Base-by-base conservation (phyloP, 345 rosid genomes). In the Lumnitzera racemosa region DNA sequence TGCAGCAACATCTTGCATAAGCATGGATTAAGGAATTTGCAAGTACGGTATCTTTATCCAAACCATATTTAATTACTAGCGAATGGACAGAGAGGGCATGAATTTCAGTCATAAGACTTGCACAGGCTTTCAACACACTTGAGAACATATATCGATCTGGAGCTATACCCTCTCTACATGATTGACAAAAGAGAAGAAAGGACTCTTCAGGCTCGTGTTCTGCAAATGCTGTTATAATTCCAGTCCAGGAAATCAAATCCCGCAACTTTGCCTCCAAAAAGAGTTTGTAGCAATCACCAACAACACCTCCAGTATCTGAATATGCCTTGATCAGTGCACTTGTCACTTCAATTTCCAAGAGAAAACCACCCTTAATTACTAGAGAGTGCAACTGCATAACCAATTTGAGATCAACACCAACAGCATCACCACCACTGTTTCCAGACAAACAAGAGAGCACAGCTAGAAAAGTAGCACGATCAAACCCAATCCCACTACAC, bases 61-160 rank as follows among this genome's bases (percentile, higher is more conserved):
- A 77, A 24, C 96, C 96, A 66, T 68, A 62, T 64, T 82, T 91
- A 29, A 80, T 66, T 47, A 83, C 84, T 64, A 62, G 90, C 10
- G 88, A 78, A 70, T 91, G 95, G 58, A 89, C 70, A 15, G 78
- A 74, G 62, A 61, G 66, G 27, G 86, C 77, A 43, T 83, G 87
- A 53, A 76, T 77, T 61, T 79, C 83, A 1, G 81, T 85, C 60
- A 81, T 78, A 55, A 91, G 83, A 65, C 90, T 82, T 10, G 92
- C 90, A 71, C 95, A 86, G 60, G 96, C 89, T 81, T 91, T 91
- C 15, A 91, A 61, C 25, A 80, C 75, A 51, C 76, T 84, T 24
- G 98, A 89, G 72, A 81, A 89, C 24, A 92, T 83, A 76, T 76
- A 87, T 79, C 88, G 68, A 69, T 91, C 98, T 14, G 95, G 95